These are phyloP conservation scores for Thalassiosira sp. DNA, from an alignment of 352 stramenopile species.

Conservation along the genomic window DNA sequence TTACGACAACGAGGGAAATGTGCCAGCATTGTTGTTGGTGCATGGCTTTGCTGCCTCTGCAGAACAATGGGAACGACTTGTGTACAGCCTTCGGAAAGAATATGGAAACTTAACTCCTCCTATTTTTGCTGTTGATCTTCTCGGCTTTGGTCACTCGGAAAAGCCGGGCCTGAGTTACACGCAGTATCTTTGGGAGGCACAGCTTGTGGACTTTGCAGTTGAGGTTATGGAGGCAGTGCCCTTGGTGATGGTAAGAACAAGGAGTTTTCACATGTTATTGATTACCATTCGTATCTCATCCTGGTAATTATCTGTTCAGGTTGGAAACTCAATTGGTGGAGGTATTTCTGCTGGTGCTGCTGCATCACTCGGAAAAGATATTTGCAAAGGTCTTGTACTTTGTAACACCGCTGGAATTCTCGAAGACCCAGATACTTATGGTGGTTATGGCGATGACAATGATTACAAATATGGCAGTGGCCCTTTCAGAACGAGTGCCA, in stretches of 20 bases:
- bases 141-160: conserved; percentile 63
- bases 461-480: not conserved
- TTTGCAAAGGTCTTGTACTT: conserved; percentile 3
- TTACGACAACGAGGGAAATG: not conserved
- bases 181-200: conserved; percentile 59
- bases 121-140: conserved; percentile 49
- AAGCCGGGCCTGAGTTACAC: conserved; percentile 63
- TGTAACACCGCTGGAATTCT: conserved; percentile 3
- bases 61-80: conserved; percentile 44
- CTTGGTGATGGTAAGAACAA: conserved; percentile 54
- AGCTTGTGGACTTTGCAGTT: conserved; percentile 45
- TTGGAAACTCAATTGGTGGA: conserved; percentile 66
- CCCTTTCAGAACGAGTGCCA: no score
- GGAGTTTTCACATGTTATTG: no score
- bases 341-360: conserved; percentile 51
- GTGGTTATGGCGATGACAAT: not conserved
- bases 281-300: no score
- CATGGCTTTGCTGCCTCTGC: conserved; percentile 62
- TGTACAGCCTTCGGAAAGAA: conserved; percentile 22
- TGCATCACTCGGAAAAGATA: conserved; percentile 14
- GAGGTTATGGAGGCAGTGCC: conserved; percentile 11
- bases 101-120: conserved; percentile 1
- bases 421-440: conserved; percentile 1
- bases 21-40: conserved; percentile 33
- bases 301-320: no score